phyloP scores from a whole-genome alignment of 257 asterid species.

The Rhazya stricta region DNA sequence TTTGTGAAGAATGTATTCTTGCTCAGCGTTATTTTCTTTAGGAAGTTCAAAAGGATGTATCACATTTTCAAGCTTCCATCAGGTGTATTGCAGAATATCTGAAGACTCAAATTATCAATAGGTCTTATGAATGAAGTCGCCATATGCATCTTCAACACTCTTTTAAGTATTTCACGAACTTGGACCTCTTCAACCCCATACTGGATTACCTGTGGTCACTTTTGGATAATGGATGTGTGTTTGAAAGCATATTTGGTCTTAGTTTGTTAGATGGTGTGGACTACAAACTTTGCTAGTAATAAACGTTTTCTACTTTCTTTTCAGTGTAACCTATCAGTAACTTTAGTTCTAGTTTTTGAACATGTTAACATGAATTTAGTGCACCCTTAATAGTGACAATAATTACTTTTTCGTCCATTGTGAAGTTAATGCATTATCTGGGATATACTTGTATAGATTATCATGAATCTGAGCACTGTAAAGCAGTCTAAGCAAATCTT shows the following conservation, averaged over 20 bases:
- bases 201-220: background rate
- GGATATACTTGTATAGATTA: background rate
- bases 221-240: background rate
- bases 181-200: background rate
- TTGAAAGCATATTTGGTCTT: background rate
- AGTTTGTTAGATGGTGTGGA: background rate
- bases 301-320: no score
- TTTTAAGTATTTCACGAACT: slow-evolving; percentile 41
- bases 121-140: slow-evolving; percentile 87
- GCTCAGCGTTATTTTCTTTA: slow-evolving; percentile 28
- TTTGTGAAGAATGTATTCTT: background rate
- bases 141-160: slow-evolving; percentile 92
- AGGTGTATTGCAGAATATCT: slow-evolving; percentile 56
- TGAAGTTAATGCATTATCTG: background rate
- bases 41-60: slow-evolving; percentile 50
- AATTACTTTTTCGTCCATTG: background rate
- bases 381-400: no score
- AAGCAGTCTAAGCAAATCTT: background rate
- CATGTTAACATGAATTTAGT: no score
- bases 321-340: no score
- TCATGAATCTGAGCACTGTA: background rate
- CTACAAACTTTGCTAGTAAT: no score
- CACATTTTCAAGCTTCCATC: slow-evolving; percentile 63
- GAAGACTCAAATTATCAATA: slow-evolving; percentile 85
- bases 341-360: no score